These are phyloP conservation scores for Babesia bigemina DNA, from an alignment of 169 alveolate genomes.

Conservation along the genomic window DNA sequence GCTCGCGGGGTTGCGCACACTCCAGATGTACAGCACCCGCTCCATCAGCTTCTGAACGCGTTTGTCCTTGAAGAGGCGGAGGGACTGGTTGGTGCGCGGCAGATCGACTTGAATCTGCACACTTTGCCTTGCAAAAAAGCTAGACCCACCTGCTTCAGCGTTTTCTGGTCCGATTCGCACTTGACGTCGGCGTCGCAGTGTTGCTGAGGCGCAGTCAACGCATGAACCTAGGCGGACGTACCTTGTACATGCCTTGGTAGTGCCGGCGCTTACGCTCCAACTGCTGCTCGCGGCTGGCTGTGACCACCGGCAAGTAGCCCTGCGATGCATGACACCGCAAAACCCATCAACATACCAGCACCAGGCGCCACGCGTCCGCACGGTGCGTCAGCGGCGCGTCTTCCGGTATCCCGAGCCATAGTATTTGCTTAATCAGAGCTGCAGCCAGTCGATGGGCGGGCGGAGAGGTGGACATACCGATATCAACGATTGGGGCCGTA, in stretches of 20 bases:
- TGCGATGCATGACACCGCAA: neutral
- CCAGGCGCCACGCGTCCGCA: slow-evolving; percentile 84
- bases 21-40: slow-evolving; percentile 89
- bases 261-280: slow-evolving; percentile 76
- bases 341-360: slow-evolving; percentile 42
- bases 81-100: slow-evolving; percentile 87
- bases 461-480: slow-evolving; percentile 28
- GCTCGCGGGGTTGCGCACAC: slow-evolving; percentile 91
- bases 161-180: slow-evolving; percentile 64
- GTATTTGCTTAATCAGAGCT: slow-evolving; percentile 68
- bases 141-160: slow-evolving; percentile 60
- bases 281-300: slow-evolving; percentile 67
- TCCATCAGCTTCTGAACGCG: slow-evolving; percentile 85
- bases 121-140: slow-evolving; percentile 55
- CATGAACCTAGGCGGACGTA: slow-evolving; percentile 1
- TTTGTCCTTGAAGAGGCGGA: slow-evolving; percentile 78
- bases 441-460: neutral
- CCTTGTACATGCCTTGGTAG: slow-evolving; percentile 71
- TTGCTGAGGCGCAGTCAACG: slow-evolving; percentile 22
- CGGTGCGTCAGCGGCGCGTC: slow-evolving; percentile 78
- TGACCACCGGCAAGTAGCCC: slow-evolving; percentile 85
- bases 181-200: slow-evolving; percentile 31
- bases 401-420: slow-evolving; percentile 84
- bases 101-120: slow-evolving; percentile 86
- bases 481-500: slow-evolving; percentile 33